Evolutionary conservation across 2,329 filamentous ascomycete species (phyloP).

Genomic region (Trichoderma hamatum): DNA sequence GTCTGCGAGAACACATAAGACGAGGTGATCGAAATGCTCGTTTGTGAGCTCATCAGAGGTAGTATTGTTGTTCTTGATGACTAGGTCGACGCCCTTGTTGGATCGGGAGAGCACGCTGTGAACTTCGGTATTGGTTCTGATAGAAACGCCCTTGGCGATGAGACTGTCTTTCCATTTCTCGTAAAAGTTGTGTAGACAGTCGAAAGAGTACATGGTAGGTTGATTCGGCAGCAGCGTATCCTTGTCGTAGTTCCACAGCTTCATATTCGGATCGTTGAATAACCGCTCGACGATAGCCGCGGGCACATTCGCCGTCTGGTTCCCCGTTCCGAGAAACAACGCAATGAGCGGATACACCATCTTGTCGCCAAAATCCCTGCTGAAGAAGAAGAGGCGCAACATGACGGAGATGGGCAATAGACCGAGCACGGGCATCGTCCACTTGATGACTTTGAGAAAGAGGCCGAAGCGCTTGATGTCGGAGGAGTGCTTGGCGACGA

Average conservation of each 20-base stretch:
- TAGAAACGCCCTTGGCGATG: conserved; percentile 55
- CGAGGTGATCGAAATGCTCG: conserved; percentile 66
- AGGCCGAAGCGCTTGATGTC: conserved; percentile 60
- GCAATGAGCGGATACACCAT: conserved; percentile 74
- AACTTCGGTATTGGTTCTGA: conserved; percentile 61
- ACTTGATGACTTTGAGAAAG: conserved; percentile 60
- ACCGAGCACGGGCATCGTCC: conserved; percentile 62
- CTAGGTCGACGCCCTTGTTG: conserved; percentile 56
- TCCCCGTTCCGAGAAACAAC: conserved; percentile 74
- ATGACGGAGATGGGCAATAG: conserved; percentile 66
- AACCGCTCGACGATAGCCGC: conserved; percentile 66
- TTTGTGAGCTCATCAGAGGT: conserved; percentile 52
- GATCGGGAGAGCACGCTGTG: conserved; percentile 55
- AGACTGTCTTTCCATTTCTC: conserved; percentile 60
- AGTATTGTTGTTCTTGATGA: conserved; percentile 51
- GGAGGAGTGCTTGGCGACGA: conserved; percentile 56
- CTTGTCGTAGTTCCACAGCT: conserved; percentile 61
- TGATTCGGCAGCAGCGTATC: conserved; percentile 60
- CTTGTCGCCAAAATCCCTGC: conserved; percentile 68
- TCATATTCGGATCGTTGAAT: conserved; percentile 61
- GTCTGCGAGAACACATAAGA: conserved; percentile 67
- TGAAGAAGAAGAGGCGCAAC: conserved; percentile 69
- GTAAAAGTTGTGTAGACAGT: conserved; percentile 64
- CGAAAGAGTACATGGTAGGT: conserved; percentile 68
- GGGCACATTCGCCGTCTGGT: conserved; percentile 72